Evolutionary conservation across 352 stramenopile species (phyloP).

Genomic region (Thraustochytrium sp.): DNA sequence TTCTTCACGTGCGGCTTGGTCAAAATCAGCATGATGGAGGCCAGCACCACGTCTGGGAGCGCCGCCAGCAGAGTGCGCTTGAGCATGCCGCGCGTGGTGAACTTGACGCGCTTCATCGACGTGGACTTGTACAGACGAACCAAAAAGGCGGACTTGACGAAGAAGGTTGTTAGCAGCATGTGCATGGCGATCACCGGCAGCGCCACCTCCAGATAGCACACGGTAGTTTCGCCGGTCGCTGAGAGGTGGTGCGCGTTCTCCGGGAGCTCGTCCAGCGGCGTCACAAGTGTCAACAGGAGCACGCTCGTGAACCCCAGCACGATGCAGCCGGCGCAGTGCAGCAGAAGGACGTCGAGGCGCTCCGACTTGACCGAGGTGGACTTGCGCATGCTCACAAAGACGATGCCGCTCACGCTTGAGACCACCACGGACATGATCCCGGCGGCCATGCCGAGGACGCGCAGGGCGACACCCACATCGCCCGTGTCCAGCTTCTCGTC

Average conservation of each 20-base stretch:
- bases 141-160: constrained; percentile 5
- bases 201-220: neutral
- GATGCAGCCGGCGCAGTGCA: neutral
- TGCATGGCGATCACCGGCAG: neutral
- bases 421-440: neutral
- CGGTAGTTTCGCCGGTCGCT: neutral
- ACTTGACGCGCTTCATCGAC: constrained; percentile 13
- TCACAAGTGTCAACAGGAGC: neutral
- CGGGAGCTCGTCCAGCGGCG: neutral
- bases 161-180: neutral
- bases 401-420: neutral
- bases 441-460: neutral
- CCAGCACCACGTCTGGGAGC: neutral
- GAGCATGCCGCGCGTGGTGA: neutral
- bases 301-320: neutral
- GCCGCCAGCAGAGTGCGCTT: neutral
- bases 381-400: constrained; percentile 2
- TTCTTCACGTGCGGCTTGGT: constrained; percentile 11
- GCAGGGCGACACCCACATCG: neutral
- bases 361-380: neutral
- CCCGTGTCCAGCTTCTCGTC: neutral
- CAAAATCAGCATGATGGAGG: neutral
- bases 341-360: neutral
- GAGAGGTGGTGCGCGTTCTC: neutral
- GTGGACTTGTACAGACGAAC: constrained; percentile 10